Evolutionary conservation across 805 yeast genomes (phyloP).

Genomic region (Candida methanosorbosa): DNA sequence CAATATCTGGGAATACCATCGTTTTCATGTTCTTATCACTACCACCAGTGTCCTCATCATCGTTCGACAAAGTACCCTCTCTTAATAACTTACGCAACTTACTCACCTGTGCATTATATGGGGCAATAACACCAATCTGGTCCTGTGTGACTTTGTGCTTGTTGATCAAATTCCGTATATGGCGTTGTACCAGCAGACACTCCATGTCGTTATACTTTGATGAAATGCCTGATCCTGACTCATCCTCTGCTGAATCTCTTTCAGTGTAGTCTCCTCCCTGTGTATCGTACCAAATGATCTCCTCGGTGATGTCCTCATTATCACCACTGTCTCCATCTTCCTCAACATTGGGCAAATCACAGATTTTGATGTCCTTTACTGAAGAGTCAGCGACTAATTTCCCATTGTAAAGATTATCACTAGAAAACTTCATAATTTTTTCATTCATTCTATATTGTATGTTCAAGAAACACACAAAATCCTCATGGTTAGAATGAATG

Average conservation of each 20-base stretch:
- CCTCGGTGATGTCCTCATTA: constrained; percentile 47
- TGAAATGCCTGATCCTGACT: too few relatives aligned
- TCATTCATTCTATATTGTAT: constrained; percentile 86
- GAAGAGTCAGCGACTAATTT: constrained; percentile 52
- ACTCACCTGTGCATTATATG: constrained; percentile 83
- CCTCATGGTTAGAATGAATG: constrained; percentile 34
- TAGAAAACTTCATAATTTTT: constrained; percentile 71
- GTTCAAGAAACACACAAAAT: constrained; percentile 47
- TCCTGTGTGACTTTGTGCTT: constrained; percentile 45
- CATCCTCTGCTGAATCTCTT: constrained; percentile 27
- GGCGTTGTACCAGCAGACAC: constrained; percentile 48
- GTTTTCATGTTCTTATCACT: constrained; percentile 1
- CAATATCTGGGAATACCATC: constrained; percentile 43
- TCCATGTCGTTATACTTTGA: constrained; percentile 80
- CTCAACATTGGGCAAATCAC: constrained; percentile 38
- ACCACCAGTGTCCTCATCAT: constrained; percentile 5
- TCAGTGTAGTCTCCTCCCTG: constrained; percentile 84
- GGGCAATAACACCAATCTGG: constrained; percentile 80
- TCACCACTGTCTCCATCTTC: constrained; percentile 33
- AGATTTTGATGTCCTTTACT: constrained; percentile 43
- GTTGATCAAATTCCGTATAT: constrained; percentile 41
- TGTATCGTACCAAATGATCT: constrained; percentile 82
- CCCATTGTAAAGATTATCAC: constrained; percentile 53
- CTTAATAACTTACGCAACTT: constrained; percentile 40
- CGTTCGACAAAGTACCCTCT: constrained; percentile 11